Evolutionary conservation across 2,329 filamentous ascomycete genomes (phyloP).

Genomic region (Diplodia intermedia): DNA sequence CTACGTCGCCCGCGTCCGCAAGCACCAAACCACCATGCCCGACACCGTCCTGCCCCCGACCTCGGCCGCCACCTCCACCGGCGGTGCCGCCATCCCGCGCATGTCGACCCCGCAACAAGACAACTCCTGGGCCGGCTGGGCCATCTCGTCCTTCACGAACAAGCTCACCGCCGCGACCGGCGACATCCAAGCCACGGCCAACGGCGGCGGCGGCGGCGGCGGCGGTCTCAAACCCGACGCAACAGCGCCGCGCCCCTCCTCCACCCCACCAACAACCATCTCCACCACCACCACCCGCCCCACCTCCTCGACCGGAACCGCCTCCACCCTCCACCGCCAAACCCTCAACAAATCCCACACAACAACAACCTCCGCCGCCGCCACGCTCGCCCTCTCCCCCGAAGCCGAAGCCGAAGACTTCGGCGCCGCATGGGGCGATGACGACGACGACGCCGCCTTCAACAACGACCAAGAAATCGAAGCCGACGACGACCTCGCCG

Average conservation of each 20-base stretch:
- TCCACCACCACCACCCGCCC: constrained; percentile 45
- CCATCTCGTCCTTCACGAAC: constrained; percentile 97
- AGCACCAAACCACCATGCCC: constrained; percentile 77
- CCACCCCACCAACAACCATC: constrained; percentile 52
- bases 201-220: constrained; percentile 38
- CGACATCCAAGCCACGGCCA: constrained; percentile 71
- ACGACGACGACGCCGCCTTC: not conserved
- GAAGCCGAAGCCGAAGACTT: constrained; percentile 29
- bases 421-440: constrained; percentile 69
- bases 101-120: constrained; percentile 81
- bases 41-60: constrained; percentile 78
- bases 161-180: constrained; percentile 84
- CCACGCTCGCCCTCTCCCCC: constrained; percentile 40
- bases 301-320: constrained; percentile 52
- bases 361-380: constrained; percentile 34
- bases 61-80: constrained; percentile 50
- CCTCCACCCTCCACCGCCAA: constrained; percentile 61
- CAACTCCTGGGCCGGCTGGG: constrained; percentile 90
- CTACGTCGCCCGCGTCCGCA: constrained; percentile 82
- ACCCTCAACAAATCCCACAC: constrained; percentile 36
- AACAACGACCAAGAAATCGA: constrained; percentile 50
- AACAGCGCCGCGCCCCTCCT: constrained; percentile 55
- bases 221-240: constrained; percentile 44
- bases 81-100: constrained; percentile 63
- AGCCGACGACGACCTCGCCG: constrained; percentile 61